phyloP scores from a whole-genome alignment of 2,329 filamentous ascomycete species.

The Pseudocercospora cruenta region DNA sequence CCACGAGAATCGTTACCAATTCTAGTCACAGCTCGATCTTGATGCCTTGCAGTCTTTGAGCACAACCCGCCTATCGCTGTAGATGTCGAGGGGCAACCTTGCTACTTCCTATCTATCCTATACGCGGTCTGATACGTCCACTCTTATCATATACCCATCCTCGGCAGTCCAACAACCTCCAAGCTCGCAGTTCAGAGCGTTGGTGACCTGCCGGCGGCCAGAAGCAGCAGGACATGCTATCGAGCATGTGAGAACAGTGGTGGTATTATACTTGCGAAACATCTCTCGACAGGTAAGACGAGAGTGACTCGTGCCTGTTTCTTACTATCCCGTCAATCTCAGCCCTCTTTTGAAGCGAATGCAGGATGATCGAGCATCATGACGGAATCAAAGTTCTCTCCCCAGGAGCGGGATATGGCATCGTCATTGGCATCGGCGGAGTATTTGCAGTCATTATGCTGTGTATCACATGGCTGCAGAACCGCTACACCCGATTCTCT shows the following conservation, averaged over 20 bases:
- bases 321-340: not conserved
- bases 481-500: constrained; percentile 47
- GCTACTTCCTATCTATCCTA: constrained; percentile 1
- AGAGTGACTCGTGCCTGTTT: not conserved
- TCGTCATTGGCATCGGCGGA: constrained; percentile 73
- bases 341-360: not conserved
- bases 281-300: not conserved
- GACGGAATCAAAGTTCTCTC: constrained; percentile 26
- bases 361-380: constrained; percentile 12
- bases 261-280: not conserved
- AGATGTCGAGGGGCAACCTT: not conserved
- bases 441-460: constrained; percentile 61
- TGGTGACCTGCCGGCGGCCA: constrained; percentile 3
- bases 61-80: constrained; percentile 1
- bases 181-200: not conserved
- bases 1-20: not conserved
- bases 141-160: constrained; percentile 1
- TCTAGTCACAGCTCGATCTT: not conserved
- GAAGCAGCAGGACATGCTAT: not conserved
- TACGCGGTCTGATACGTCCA: not conserved
- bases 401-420: constrained; percentile 50
- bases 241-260: not conserved
- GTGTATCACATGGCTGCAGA: constrained; percentile 38
- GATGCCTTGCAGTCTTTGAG: not conserved
- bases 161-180: not conserved